Evolutionary conservation across 192 early-diverging fungal genomes (phyloP).

Genomic region (Coemansia sp.): DNA sequence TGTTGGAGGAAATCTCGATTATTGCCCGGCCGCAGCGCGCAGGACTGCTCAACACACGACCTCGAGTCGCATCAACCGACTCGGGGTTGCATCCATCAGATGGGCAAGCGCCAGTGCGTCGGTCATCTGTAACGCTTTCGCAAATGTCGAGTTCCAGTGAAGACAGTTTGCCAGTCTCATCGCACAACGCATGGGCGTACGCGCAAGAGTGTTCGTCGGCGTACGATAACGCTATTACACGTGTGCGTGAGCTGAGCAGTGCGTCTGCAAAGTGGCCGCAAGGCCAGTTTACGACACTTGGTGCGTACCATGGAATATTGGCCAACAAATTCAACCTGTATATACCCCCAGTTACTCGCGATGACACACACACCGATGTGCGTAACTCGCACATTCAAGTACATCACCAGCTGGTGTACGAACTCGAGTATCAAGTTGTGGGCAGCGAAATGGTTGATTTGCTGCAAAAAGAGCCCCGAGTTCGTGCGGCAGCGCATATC

Average conservation of each 20-base stretch:
- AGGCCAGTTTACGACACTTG: conserved; percentile 2
- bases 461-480: conserved; percentile 16
- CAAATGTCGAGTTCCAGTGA: conserved; percentile 26
- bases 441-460: conserved; percentile 2
- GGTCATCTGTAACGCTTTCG: conserved; percentile 11
- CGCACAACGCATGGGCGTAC: conserved; percentile 32
- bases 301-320: conserved; percentile 24
- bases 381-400: conserved; percentile 51
- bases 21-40: conserved; percentile 32
- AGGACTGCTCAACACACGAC: not conserved
- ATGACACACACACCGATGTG: conserved; percentile 15
- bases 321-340: conserved; percentile 6
- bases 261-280: conserved; percentile 5
- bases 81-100: not conserved
- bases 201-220: conserved; percentile 24
- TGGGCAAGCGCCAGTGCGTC: not conserved
- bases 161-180: conserved; percentile 19
- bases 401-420: conserved; percentile 48
- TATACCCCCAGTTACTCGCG: not conserved
- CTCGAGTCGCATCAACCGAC: not conserved
- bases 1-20: conserved; percentile 46
- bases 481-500: conserved; percentile 22
- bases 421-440: conserved; percentile 29
- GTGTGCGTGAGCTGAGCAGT: conserved; percentile 27
- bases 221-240: conserved; percentile 33